phyloP scores from a whole-genome alignment of 495 filamentous ascomycete species.

The Penicillium daleae region DNA sequence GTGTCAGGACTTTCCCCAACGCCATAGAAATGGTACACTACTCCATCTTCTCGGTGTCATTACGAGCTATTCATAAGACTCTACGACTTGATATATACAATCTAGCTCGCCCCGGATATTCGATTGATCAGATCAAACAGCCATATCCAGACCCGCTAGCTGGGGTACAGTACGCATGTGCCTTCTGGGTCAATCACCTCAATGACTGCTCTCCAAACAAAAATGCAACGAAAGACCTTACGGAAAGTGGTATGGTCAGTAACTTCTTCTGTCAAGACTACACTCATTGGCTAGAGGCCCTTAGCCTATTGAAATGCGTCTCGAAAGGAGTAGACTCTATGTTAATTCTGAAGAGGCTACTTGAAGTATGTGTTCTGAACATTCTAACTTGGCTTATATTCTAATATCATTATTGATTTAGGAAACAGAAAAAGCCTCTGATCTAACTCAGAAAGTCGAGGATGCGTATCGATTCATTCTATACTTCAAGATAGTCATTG shows the following conservation, averaged over 20 bases:
- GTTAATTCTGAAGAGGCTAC: constrained; percentile 11
- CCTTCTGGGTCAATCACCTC: constrained; percentile 47
- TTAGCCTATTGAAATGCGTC: constrained; percentile 34
- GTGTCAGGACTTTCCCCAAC: constrained; percentile 23
- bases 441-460: constrained; percentile 17
- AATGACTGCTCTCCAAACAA: neutral
- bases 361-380: constrained; percentile 14
- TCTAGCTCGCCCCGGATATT: constrained; percentile 17
- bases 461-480: constrained; percentile 37
- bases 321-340: constrained; percentile 27
- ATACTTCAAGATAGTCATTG: constrained; percentile 27
- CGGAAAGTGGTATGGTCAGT: constrained; percentile 14
- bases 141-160: constrained; percentile 23
- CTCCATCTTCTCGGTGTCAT: constrained; percentile 33
- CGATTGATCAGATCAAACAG: constrained; percentile 5
- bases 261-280: constrained; percentile 30
- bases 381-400: neutral
- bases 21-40: constrained; percentile 27
- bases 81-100: constrained; percentile 30
- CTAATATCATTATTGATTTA: constrained; percentile 2
- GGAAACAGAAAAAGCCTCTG: neutral
- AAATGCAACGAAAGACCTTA: constrained; percentile 5
- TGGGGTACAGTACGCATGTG: constrained; percentile 34
- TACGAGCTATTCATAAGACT: constrained; percentile 25
- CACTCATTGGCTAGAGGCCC: constrained; percentile 44